These are phyloP conservation scores for Amaranthus tricolor DNA, from an alignment of 179 eudicot species.

Conservation along the genomic window DNA sequence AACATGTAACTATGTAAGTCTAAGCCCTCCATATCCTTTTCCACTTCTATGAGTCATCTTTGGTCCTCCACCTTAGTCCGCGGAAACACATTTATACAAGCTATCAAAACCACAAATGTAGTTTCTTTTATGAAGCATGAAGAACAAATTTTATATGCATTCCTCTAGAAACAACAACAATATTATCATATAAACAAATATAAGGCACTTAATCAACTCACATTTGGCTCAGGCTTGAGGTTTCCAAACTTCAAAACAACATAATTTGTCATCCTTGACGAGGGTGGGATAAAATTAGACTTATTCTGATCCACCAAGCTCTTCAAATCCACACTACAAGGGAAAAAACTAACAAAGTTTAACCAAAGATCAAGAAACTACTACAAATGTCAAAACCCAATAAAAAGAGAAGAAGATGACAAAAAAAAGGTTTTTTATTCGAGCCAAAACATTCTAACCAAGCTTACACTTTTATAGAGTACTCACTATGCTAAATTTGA, in stretches of 20 bases:
- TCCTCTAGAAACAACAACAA: not conserved
- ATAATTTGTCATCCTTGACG: constrained; percentile 78
- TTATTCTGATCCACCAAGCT: constrained; percentile 62
- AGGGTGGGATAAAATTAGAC: constrained; percentile 54
- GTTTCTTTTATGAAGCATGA: too few relatives aligned
- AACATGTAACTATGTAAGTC: too few relatives aligned
- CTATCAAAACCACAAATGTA: too few relatives aligned
- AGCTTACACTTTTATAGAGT: not conserved
- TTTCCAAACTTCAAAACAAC: constrained; percentile 65
- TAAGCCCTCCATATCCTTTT: too few relatives aligned
- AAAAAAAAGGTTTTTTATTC: not conserved
- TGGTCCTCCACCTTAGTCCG: too few relatives aligned
- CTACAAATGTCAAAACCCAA: not conserved
- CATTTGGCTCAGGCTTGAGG: constrained; percentile 48
- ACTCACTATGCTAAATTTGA: too few relatives aligned
- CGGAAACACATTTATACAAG: too few relatives aligned
- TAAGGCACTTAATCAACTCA: constrained; percentile 34
- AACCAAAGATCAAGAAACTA: not conserved
- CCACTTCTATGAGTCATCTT: too few relatives aligned
- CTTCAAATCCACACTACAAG: constrained; percentile 75
- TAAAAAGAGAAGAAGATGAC: too few relatives aligned
- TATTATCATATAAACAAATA: not conserved
- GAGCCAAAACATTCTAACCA: not conserved
- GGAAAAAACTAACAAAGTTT: not conserved
- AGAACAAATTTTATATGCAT: too few relatives aligned